These are phyloP conservation scores for Abrus pulchellus DNA, from an alignment of 306 rosid genomes.

Conservation along the genomic window DNA sequence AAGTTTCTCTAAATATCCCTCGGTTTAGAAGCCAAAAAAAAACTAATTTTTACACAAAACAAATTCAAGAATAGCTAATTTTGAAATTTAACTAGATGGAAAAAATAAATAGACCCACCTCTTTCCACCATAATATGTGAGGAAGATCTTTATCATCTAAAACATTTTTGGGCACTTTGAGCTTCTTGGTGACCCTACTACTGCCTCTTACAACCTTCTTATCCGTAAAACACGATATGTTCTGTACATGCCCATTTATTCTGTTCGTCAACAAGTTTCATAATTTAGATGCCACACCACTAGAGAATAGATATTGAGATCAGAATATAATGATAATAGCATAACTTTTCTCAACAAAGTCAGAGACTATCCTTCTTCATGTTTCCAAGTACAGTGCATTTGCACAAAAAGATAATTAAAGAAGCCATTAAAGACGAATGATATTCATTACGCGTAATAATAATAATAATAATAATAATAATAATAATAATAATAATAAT, in stretches of 20 bases:
- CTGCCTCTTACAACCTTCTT: conserved; percentile 62
- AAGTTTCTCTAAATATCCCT: conserved; percentile 31
- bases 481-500: not conserved
- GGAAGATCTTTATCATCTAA: conserved; percentile 76
- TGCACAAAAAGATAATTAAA: not conserved
- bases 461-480: not conserved
- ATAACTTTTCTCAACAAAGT: not conserved
- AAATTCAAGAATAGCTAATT: conserved; percentile 13
- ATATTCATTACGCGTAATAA: not conserved
- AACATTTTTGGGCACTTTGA: conserved; percentile 51
- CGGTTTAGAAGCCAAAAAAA: conserved; percentile 29
- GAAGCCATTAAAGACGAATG: not conserved
- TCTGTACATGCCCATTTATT: conserved; percentile 52
- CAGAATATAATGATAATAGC: not conserved
- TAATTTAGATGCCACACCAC: conserved; percentile 40
- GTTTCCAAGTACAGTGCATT: not conserved
- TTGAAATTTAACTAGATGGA: conserved; percentile 15
- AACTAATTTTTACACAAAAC: not conserved
- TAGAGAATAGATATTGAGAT: conserved; percentile 28
- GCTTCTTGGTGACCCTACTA: conserved; percentile 66
- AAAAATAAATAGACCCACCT: conserved; percentile 56
- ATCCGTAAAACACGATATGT: conserved; percentile 55
- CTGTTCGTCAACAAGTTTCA: conserved; percentile 36
- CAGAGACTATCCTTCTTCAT: not conserved
- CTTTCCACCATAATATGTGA: conserved; percentile 92